Evolutionary conservation across 2,329 filamentous ascomycete genomes (phyloP).

Genomic region (Pezicula carpinea): DNA sequence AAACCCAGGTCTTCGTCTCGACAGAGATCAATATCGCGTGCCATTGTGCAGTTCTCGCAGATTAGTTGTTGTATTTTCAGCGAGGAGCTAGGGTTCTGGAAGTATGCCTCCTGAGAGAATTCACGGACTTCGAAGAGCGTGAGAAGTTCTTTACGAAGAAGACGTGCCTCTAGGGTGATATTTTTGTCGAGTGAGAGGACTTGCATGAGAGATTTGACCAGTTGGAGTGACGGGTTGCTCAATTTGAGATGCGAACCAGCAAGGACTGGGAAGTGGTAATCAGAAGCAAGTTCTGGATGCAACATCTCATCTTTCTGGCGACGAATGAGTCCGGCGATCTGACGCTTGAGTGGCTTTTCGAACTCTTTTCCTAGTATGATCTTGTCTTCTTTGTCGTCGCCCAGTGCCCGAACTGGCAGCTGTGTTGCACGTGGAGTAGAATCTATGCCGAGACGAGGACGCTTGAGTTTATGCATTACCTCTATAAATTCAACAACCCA

Average conservation of each 20-base stretch:
- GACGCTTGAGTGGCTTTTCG: constrained; percentile 85
- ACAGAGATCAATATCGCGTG: constrained; percentile 86
- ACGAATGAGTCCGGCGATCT: constrained; percentile 75
- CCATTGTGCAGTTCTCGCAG: constrained; percentile 86
- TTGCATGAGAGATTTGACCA: constrained; percentile 91
- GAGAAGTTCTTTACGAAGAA: constrained; percentile 84
- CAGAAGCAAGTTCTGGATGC: constrained; percentile 79
- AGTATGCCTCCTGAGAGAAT: constrained; percentile 83
- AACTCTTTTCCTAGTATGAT: constrained; percentile 76
- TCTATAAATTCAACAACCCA: constrained; percentile 95
- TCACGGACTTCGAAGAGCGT: constrained; percentile 90
- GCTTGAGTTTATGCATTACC: constrained; percentile 85
- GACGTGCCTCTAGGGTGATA: constrained; percentile 80
- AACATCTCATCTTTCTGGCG: constrained; percentile 85
- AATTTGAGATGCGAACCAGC: constrained; percentile 64
- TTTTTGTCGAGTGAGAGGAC: constrained; percentile 87
- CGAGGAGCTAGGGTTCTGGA: constrained; percentile 76
- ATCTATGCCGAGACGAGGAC: constrained; percentile 47
- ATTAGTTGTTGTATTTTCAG: constrained; percentile 72
- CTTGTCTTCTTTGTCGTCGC: constrained; percentile 53
- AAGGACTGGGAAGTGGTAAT: constrained; percentile 80
- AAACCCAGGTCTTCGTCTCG: constrained; percentile 79
- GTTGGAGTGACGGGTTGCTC: constrained; percentile 76
- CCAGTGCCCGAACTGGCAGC: constrained; percentile 49
- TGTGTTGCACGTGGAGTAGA: constrained; percentile 54